These are phyloP conservation scores for Aspergillus transmontanensis DNA, from an alignment of 2,329 filamentous ascomycete species.

Conservation along the genomic window DNA sequence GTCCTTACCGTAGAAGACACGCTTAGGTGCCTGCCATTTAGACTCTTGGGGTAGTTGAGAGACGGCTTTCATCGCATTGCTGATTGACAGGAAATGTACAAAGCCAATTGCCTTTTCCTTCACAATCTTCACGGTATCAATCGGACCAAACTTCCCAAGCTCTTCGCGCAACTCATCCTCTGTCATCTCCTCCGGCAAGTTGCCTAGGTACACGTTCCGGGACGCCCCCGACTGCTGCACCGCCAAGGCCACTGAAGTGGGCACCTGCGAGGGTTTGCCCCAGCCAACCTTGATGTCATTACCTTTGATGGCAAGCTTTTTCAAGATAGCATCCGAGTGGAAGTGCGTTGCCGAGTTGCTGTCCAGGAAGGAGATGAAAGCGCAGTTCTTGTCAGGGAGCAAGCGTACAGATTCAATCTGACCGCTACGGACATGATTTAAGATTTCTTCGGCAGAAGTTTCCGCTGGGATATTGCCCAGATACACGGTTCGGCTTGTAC, in stretches of 20 bases:
- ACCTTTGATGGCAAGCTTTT: constrained; percentile 97
- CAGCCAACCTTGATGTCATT: constrained; percentile 99
- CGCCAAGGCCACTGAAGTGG: constrained; percentile 93
- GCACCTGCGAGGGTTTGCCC: constrained; percentile 98
- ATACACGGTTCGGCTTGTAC: constrained; percentile 95
- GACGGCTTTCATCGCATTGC: constrained; percentile 97
- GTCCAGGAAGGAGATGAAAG: constrained; percentile 98
- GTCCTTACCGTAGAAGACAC: constrained; percentile 98
- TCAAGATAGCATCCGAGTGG: constrained; percentile 98
- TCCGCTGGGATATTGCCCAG: constrained; percentile 98
- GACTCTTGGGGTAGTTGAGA: constrained; percentile 92
- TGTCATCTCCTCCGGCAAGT: constrained; percentile 82
- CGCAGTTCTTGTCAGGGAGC: constrained; percentile 98
- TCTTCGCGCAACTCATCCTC: constrained; percentile 95
- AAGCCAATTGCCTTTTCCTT: constrained; percentile 98
- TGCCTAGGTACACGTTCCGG: constrained; percentile 94
- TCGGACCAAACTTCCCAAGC: constrained; percentile 90
- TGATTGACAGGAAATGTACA: constrained; percentile 94
- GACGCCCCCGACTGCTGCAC: constrained; percentile 97
- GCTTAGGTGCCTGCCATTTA: constrained; percentile 93
- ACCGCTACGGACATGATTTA: constrained; percentile 92
- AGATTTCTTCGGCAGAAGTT: constrained; percentile 92
- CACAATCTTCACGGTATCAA: constrained; percentile 97
- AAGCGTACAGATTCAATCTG: constrained; percentile 99
- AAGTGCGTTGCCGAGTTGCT: constrained; percentile 98